Conservation (phyloP, 176 grass and related monocot species). For the Panicum miliaceum region DNA sequence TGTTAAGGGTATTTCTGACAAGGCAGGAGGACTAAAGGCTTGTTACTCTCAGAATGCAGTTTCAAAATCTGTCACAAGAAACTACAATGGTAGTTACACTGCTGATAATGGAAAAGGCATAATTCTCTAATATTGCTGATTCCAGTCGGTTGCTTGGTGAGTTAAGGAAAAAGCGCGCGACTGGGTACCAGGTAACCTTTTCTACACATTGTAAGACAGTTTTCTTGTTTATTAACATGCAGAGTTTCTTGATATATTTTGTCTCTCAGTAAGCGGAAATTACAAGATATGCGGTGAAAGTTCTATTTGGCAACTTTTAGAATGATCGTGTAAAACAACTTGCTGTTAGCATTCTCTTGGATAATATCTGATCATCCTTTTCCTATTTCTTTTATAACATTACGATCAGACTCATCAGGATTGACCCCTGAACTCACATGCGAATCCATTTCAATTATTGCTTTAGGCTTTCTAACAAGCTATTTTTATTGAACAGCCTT, state of each 20-base stretch:
- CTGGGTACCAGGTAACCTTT: constrained; percentile 46
- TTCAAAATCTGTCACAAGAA: constrained; percentile 40
- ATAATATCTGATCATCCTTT: neutral
- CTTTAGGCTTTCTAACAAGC: constrained; percentile 31
- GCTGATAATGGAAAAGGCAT: constrained; percentile 36
- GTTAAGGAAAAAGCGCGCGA: constrained; percentile 34
- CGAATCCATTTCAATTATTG: constrained; percentile 7
- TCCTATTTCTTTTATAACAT: constrained; percentile 11
- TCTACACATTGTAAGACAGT: neutral
- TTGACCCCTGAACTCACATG: neutral
- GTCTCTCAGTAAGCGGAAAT: neutral
- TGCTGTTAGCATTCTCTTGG: neutral
- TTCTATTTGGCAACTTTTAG: constrained; percentile 15
- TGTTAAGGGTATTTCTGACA: constrained; percentile 33
- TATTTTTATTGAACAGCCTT: constrained; percentile 47
- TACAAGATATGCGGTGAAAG: neutral
- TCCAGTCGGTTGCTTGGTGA: constrained; percentile 5
- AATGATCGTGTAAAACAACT: neutral
- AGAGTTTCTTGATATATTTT: constrained; percentile 14
- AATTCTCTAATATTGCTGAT: constrained; percentile 27
- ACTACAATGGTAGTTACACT: constrained; percentile 30
- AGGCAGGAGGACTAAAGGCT: constrained; percentile 40
- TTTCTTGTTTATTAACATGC: neutral
- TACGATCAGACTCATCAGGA: neutral
- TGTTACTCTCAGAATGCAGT: constrained; percentile 38